Evolutionary conservation across 192 early-diverging fungal species (phyloP), one percentile per base, ranked within the genome.

Genomic region (Backusella liffmaniae): DNA sequence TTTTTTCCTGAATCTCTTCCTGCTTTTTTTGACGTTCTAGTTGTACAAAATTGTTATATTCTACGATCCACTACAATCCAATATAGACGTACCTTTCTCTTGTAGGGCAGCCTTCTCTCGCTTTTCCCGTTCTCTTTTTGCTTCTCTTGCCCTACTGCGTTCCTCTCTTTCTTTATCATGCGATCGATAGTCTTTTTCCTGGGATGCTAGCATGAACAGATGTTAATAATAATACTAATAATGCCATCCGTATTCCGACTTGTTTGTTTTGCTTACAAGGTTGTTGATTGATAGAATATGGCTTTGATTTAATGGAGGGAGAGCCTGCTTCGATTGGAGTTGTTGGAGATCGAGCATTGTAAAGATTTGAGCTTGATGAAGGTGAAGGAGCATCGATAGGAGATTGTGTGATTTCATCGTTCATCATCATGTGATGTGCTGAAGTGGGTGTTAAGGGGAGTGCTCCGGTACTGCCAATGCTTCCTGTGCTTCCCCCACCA

Each of bases 1-100:
- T 62, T 44, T 76, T 78, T 26, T 79, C 77, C 34, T 78, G 77
- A 5, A 76, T 59, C 29, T 79, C 78, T 7, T 74, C 73, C 9
- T 66, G 32, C 21, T 62, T 71, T 46, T 76, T 76, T 65, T 73
- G 77, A 29, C 73, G 44, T 15, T 72, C 80, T 81, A 39, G 32
- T 32, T 32, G 10, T 10, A 39, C 37, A 39, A 1, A 9, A 0
- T 32, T 39, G 37, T 39, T 39, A 39, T 39, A 3, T 32, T 32
- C 32, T 32, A 3, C 3, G 32, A 3, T 32, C 32, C 32, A 32
- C 1, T 39, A 12, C 37, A 10, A 9, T 12, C 0, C 13, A 32
- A 3, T 32, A 32, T 32, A 32, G 32, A 32, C 32, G 15, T 77
- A 21, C 71, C 67, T 42, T 66, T 74, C 29, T 74, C 46, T 66